Evolutionary conservation across 2,329 filamentous ascomycete species (phyloP), one percentile per base, ranked within the genome.

Genomic region (Monosporascus sp.): DNA sequence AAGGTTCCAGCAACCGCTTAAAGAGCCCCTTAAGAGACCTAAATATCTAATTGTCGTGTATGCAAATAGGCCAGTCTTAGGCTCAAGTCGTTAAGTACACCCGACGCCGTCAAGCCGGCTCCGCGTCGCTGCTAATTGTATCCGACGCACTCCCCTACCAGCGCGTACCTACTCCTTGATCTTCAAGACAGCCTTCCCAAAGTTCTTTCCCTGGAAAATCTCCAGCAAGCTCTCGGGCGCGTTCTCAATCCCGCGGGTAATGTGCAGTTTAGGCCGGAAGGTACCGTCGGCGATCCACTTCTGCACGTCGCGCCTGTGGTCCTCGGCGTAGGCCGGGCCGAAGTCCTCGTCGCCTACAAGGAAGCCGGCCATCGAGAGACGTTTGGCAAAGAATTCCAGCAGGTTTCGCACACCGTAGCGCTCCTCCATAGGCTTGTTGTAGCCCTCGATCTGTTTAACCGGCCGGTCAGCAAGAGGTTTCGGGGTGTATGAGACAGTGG

Each of bases 121-220:
- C 7, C 31, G 31, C 5, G 9, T 34, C 31, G 31, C 31, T n/a
- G 31, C 9, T 34, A 34, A 11, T 5, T 2, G 14, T 34, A 31
- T 34, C 9, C 6, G 14, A 5, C 31, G 31, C 31, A 11, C 11
- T 34, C 14, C 11, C 31, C 11, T 34, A 9, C 31, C 31, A 14
- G 31, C 31, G 9, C 11, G 9, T 34, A 14, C 43, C 43, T 46
- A 46, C 9, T 46, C 43, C 43, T 46, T 57, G n/a, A 81, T 70
- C 76, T 90, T 88, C 64, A 94, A 65, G 22, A 94, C 82, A 17
- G 90, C 88, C 81, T 96, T 96, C 61, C 91, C 91, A 72, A 91
- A 90, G 76, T 95, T 95, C 71, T 88, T 81, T 47, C 91, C 91
- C 64, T 82, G 69, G 52, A 94, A 78, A 76, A 95, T 84, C 11